Evolutionary conservation across 176 grass and related monocot genomes (phyloP).

Genomic region (Typha latifolia): DNA sequence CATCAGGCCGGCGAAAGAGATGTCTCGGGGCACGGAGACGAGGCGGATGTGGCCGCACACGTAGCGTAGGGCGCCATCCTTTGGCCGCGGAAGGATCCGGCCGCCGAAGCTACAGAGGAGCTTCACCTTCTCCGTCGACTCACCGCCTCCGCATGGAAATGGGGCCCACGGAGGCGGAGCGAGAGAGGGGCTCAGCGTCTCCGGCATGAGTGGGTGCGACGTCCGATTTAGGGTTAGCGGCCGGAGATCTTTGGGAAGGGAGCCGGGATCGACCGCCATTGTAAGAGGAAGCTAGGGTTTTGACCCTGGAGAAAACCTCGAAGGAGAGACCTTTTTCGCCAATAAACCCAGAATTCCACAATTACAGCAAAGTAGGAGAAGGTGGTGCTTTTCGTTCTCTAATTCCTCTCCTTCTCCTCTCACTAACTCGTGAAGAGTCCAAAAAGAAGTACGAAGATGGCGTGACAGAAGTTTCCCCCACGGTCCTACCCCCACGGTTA

Average conservation of each 20-base stretch:
- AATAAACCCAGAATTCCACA: not conserved
- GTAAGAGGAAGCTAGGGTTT: constrained; percentile 14
- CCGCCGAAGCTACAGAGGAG: constrained; percentile 83
- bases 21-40: constrained; percentile 45
- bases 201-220: not conserved
- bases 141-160: constrained; percentile 4
- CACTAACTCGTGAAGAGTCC: too few relatives aligned
- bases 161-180: constrained; percentile 9
- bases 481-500: too few relatives aligned
- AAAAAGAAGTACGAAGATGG: too few relatives aligned
- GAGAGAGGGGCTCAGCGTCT: not conserved
- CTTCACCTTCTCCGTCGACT: constrained; percentile 37
- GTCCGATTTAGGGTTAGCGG: not conserved
- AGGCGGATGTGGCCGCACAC: constrained; percentile 66
- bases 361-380: not conserved
- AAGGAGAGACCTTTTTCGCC: not conserved
- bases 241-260: constrained; percentile 7
- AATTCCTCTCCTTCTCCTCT: too few relatives aligned
- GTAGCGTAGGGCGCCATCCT: constrained; percentile 60
- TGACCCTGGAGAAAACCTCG: not conserved
- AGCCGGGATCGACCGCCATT: constrained; percentile 9
- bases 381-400: constrained; percentile 5
- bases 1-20: constrained; percentile 50
- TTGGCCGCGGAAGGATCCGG: constrained; percentile 51
- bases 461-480: too few relatives aligned